Conservation (phyloP, 768 basidiomycete species). For the Hemileccinum rubropunctum region DNA sequence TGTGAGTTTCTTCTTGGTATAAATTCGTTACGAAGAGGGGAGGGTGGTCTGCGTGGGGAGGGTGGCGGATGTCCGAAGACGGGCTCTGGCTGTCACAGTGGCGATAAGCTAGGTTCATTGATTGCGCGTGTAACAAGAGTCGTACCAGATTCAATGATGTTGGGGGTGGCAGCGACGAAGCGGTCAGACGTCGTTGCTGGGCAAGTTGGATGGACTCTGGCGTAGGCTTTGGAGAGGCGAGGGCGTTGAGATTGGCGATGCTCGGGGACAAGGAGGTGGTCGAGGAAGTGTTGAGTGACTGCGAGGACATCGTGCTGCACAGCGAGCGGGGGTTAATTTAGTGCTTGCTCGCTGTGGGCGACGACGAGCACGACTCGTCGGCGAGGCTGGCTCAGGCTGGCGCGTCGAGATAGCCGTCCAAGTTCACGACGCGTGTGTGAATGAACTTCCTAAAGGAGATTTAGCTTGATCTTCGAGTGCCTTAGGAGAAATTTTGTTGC, state of each 20-base stretch:
- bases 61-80: conserved; percentile 37
- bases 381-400: neutral
- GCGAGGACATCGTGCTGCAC: conserved; percentile 24
- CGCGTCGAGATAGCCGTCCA: conserved; percentile 14
- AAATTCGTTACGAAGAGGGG: conserved; percentile 68
- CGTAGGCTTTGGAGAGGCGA: conserved; percentile 26
- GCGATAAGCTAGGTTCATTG: conserved; percentile 11
- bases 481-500: conserved; percentile 28
- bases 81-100: conserved; percentile 40
- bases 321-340: conserved; percentile 16
- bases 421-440: conserved; percentile 21
- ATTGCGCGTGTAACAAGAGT: neutral
- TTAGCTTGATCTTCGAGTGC: neutral
- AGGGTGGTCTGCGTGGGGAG: conserved; percentile 51
- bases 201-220: conserved; percentile 13
- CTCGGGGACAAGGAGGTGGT: conserved; percentile 34
- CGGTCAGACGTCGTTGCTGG: conserved; percentile 38
- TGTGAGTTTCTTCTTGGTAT: conserved; percentile 49
- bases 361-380: conserved; percentile 24
- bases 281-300: conserved; percentile 32
- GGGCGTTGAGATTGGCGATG: conserved; percentile 33
- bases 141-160: conserved; percentile 41
- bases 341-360: conserved; percentile 28
- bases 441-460: conserved; percentile 14
- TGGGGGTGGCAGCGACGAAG: conserved; percentile 37